Conservation (phyloP, 2,329 filamentous ascomycete species). For the Aspergillus caelatus region DNA sequence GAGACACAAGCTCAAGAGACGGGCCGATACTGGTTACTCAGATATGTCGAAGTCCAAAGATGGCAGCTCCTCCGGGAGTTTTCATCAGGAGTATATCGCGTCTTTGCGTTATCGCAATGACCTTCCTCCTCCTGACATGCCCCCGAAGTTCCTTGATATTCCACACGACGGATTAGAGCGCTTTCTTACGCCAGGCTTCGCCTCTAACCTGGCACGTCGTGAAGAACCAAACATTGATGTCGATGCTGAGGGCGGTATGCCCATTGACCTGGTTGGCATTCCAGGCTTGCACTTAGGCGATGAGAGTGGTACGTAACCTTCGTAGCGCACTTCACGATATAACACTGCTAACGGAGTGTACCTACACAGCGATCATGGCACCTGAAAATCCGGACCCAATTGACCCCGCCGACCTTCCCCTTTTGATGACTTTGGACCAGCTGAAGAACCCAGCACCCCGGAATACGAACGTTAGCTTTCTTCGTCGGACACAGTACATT, state of each 20-base stretch:
- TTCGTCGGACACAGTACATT: constrained; percentile 95
- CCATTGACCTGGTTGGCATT: constrained; percentile 90
- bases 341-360: constrained; percentile 24
- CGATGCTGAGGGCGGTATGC: constrained; percentile 97
- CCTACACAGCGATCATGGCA: constrained; percentile 73
- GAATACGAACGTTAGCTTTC: constrained; percentile 83
- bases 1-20: neutral
- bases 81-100: constrained; percentile 96
- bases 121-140: constrained; percentile 88
- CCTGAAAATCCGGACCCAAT: constrained; percentile 70
- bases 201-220: constrained; percentile 83
- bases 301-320: constrained; percentile 71
- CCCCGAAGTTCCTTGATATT: constrained; percentile 95
- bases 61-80: constrained; percentile 45
- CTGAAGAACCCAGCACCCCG: constrained; percentile 80
- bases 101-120: constrained; percentile 95
- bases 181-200: constrained; percentile 89
- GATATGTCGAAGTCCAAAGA: constrained; percentile 46
- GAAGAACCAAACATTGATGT: constrained; percentile 96
- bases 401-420: constrained; percentile 80
- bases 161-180: constrained; percentile 89
- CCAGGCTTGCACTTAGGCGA: constrained; percentile 94
- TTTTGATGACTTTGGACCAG: constrained; percentile 80
- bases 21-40: neutral
- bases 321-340: neutral